Percentiles rank a stretch among this genome's conserved stretches.
Conservation (phyloP, 2,329 filamentous ascomycete species). For the Tolypocladium cylindrosporum region DNA sequence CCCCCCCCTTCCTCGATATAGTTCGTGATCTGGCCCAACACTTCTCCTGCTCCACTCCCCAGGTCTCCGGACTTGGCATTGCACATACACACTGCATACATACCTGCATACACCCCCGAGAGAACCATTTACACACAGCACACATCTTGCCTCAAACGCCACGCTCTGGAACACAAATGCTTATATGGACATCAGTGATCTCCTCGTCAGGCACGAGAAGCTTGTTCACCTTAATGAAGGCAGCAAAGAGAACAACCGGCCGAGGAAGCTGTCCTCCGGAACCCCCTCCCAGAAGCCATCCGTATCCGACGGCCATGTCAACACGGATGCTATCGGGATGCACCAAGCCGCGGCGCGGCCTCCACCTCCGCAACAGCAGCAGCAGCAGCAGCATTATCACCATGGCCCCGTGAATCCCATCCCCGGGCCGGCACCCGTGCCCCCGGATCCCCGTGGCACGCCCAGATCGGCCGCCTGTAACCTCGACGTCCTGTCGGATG, state of each 20-base stretch:
- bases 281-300: constrained; percentile 32
- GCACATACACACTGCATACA: neutral
- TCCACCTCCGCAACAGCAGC: constrained; percentile 7
- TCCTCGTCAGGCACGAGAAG: constrained; percentile 54
- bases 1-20: neutral
- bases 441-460: constrained; percentile 36
- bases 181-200: constrained; percentile 56
- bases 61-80: neutral
- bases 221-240: constrained; percentile 53
- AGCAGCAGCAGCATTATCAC: constrained; percentile 22
- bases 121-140: neutral
- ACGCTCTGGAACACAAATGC: constrained; percentile 11
- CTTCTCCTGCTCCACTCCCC: neutral
- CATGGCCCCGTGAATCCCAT: constrained; percentile 25
- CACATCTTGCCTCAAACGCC: neutral
- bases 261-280: constrained; percentile 41
- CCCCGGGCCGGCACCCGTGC: constrained; percentile 25
- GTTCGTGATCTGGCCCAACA: neutral
- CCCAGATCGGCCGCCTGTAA: constrained; percentile 41
- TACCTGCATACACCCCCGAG: neutral
- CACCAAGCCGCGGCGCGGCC: constrained; percentile 16
- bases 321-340: constrained; percentile 35
- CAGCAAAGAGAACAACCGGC: constrained; percentile 41
- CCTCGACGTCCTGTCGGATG: constrained; percentile 48
- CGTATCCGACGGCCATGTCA: constrained; percentile 36